Conservation (phyloP, 345 rosid species). For the Eucalyptus curtisii region DNA sequence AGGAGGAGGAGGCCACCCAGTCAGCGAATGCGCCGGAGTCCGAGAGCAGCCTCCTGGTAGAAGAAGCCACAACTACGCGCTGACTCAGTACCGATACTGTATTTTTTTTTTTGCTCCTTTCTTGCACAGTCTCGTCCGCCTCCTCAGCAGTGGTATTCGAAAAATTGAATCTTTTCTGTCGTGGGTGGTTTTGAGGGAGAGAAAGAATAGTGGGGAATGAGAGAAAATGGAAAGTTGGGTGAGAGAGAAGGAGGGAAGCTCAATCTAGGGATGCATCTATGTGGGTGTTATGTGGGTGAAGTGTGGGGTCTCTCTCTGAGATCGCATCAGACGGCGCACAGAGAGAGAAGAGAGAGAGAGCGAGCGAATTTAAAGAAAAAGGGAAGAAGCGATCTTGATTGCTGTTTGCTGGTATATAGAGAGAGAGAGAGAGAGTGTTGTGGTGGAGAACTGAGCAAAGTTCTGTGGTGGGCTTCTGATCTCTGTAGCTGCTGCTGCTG, state of each 20-base stretch:
- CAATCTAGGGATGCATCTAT: slow-evolving; percentile 12
- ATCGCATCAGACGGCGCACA: slow-evolving; percentile 19
- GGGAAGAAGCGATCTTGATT: neutral
- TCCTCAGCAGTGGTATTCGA: neutral
- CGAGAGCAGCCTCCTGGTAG: slow-evolving; percentile 75
- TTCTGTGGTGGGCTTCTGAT: neutral
- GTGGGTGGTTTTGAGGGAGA: neutral
- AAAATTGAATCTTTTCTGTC: neutral
- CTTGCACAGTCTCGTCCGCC: neutral
- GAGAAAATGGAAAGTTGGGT: neutral
- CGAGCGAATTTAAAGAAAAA: neutral
- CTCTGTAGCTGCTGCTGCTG: neutral
- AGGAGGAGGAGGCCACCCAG: slow-evolving; percentile 58
- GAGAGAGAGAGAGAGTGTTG: neutral
- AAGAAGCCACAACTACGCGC: slow-evolving; percentile 82
- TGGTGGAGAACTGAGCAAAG: neutral
- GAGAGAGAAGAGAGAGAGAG: neutral
- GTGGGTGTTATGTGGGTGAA: slow-evolving; percentile 19
- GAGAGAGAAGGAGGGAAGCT: neutral
- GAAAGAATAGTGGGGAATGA: neutral
- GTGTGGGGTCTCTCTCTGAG: neutral
- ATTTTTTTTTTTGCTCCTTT: too few species aligned
- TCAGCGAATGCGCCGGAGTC: slow-evolving; percentile 94
- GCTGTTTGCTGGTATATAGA: neutral
- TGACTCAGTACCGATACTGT: neutral